Evolutionary conservation across 2,329 filamentous ascomycete species (phyloP), one percentile per base, ranked within the genome.

Genomic region (Lithohypha guttulata): DNA sequence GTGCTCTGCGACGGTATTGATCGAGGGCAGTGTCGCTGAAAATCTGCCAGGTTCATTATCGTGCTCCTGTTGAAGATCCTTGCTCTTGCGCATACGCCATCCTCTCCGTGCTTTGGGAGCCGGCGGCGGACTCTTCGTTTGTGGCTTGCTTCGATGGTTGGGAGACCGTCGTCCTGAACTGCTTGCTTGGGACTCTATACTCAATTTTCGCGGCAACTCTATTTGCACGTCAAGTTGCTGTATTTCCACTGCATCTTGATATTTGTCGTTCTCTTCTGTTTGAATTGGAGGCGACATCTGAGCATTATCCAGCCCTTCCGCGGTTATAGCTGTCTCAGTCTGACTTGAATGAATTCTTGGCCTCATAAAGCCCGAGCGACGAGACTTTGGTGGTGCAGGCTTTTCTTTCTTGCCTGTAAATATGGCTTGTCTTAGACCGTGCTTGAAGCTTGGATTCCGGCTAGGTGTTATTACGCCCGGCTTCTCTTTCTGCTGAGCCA

Each of bases 401-500:
- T 50, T 51, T 37, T 49, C 48, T 39, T 51, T 46, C 43, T 45
- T 51, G 39, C 47, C 45, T 26, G 15, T 11, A n/a, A 49, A 49
- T 21, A 48, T 44, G 19, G 41, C 38, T 9, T 42, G 44, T 14
- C 45, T 44, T 31, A 49, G 36, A 39, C 44, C 46, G 18, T 55
- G 44, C 34, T 51, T 51, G 27, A 41, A 37, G 38, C 39, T 52
- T 33, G 45, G 51, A 47, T 58, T 61, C 32, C 79, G 71, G 55
- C 83, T 85, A 4, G 84, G 84, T 13, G 84, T 86, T 52, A 86
- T 78, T 15, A 89, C 76, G 1, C 82, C 84, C 0, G 84, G 84
- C 57, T 83, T 86, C 60, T 89, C 84, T 57, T 72, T 84, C 30
- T 86, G 81, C 8, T 76, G 75, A 5, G 85, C 84, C 28, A 93